phyloP scores from a whole-genome alignment of 768 basidiomycete genomes.

The Strobilomyces confusus region DNA sequence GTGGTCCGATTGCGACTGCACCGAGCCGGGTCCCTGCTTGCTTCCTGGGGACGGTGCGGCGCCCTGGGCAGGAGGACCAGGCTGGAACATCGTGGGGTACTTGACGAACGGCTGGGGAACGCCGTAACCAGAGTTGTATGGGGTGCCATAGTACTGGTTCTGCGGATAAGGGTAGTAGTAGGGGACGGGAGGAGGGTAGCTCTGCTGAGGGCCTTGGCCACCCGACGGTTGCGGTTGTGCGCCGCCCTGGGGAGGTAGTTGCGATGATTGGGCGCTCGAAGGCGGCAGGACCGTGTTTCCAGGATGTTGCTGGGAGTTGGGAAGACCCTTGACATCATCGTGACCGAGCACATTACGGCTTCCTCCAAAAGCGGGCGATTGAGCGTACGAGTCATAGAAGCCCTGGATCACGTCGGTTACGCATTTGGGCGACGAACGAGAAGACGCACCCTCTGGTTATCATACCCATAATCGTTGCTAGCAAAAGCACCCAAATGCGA shows the following conservation, averaged over 20 bases:
- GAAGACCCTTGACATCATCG: constrained; percentile 72
- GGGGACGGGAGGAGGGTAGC: constrained; percentile 56
- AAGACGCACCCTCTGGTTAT: constrained; percentile 57
- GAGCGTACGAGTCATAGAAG: constrained; percentile 75
- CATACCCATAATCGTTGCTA: constrained; percentile 67
- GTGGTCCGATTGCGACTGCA: constrained; percentile 51
- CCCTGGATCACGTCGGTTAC: constrained; percentile 40
- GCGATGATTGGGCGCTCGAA: constrained; percentile 50
- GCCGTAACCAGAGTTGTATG: constrained; percentile 56
- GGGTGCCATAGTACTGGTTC: constrained; percentile 71
- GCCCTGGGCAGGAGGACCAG: constrained; percentile 64
- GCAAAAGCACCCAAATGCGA: constrained; percentile 53
- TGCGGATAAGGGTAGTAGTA: constrained; percentile 71
- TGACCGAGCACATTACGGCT: constrained; percentile 60
- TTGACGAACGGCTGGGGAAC: constrained; percentile 70
- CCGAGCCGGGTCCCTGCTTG: constrained; percentile 60
- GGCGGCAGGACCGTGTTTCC: constrained; percentile 48
- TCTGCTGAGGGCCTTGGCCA: constrained; percentile 62
- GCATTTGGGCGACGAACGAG: neutral
- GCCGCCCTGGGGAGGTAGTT: constrained; percentile 44
- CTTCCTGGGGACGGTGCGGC: constrained; percentile 59
- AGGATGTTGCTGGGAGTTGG: constrained; percentile 56
- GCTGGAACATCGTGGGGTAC: constrained; percentile 74
- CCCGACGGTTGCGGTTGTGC: constrained; percentile 56
- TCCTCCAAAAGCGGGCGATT: constrained; percentile 59